phyloP scores from a whole-genome alignment of 305 asterid species.

The Solanum aculeatissimum region DNA sequence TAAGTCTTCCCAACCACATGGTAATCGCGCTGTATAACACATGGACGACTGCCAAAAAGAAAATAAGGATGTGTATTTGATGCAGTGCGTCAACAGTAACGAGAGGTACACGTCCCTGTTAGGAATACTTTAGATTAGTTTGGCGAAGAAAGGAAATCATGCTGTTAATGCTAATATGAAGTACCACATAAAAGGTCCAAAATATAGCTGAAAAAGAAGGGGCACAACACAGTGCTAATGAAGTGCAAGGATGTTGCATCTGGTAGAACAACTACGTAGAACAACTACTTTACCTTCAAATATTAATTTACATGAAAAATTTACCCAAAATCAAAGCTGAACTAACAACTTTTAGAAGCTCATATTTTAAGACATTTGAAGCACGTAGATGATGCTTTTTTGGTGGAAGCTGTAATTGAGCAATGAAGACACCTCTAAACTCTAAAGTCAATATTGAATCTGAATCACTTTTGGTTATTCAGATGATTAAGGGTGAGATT shows the following conservation, averaged over 20 bases:
- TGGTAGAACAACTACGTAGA: neutral
- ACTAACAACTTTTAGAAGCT: neutral
- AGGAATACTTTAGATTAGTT: neutral
- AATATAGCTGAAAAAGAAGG: neutral
- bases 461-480: too few species aligned
- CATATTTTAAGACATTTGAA: neutral
- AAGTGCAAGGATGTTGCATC: neutral
- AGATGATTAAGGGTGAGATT: too few species aligned
- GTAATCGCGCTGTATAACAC: slow-evolving; percentile 13
- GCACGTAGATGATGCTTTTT: neutral
- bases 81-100: slow-evolving; percentile 9
- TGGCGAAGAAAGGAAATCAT: neutral
- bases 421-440: neutral
- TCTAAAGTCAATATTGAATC: too few species aligned
- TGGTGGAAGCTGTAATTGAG: neutral
- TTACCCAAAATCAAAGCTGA: neutral
- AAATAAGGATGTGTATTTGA: slow-evolving; percentile 15
- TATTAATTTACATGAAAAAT: neutral
- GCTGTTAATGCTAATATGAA: neutral
- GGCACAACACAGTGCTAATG: neutral
- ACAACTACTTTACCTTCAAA: neutral
- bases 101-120: slow-evolving; percentile 8
- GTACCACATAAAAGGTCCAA: neutral
- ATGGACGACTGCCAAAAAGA: slow-evolving; percentile 16
- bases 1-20: slow-evolving; percentile 12